Evolutionary conservation across 2,329 filamentous ascomycete genomes (phyloP).

Genomic region (Xylariaceae sp.): DNA sequence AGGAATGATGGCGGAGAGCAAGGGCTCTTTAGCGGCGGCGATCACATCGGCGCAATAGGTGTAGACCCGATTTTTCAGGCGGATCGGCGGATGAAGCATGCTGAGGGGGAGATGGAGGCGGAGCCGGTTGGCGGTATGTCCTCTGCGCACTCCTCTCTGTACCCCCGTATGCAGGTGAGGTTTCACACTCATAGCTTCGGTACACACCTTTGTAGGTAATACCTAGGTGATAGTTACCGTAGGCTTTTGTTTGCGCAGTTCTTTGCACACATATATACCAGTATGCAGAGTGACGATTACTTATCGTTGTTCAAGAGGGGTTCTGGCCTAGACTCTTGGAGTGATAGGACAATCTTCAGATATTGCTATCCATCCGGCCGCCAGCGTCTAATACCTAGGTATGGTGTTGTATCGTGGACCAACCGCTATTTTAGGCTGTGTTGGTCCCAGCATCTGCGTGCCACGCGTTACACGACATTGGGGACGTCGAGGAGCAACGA

Average conservation of each 20-base stretch:
- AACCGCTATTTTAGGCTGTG: conserved; percentile 27
- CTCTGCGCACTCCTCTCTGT: too few species aligned
- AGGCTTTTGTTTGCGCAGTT: background rate
- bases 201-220: background rate
- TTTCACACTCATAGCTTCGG: conserved; percentile 10
- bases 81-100: conserved; percentile 4
- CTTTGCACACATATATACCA: background rate
- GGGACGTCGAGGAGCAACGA: conserved; percentile 1
- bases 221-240: background rate
- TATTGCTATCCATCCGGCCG: conserved; percentile 13
- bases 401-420: conserved; percentile 4
- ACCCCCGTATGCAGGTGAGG: background rate
- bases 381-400: conserved; percentile 8
- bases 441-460: conserved; percentile 9
- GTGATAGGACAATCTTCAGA: conserved; percentile 15
- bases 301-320: background rate
- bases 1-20: too few species aligned
- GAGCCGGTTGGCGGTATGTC: too few species aligned
- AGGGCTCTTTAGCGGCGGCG: conserved; percentile 6
- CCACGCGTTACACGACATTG: conserved; percentile 24
- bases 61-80: background rate
- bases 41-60: conserved; percentile 5
- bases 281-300: background rate
- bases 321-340: conserved; percentile 23
- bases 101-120: background rate